These are phyloP conservation scores for Diatrype stigma DNA, from an alignment of 2,329 filamentous ascomycete species.

Conservation along the genomic window DNA sequence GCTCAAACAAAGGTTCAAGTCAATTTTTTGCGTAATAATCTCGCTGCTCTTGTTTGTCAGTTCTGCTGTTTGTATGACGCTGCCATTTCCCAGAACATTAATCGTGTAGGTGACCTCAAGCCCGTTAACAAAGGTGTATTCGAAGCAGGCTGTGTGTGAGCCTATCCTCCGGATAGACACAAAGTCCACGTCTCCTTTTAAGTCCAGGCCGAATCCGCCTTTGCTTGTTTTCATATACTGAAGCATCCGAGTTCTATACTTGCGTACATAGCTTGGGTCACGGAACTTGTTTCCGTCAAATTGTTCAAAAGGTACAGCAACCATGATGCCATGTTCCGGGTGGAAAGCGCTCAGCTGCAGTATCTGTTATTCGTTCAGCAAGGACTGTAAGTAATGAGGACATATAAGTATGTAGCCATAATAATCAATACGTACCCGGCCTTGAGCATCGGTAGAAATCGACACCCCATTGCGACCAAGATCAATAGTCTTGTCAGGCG, in stretches of 20 bases:
- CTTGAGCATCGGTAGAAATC: too few species aligned
- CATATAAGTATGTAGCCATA: too few species aligned
- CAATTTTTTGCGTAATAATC: not conserved
- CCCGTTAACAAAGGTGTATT: not conserved
- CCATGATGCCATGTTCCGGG: constrained; percentile 12
- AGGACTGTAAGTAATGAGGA: too few species aligned
- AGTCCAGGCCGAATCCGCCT: constrained; percentile 1
- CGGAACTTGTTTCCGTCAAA: constrained; percentile 10
- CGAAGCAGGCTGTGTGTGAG: not conserved
- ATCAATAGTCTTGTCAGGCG: too few species aligned
- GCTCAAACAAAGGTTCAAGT: constrained; percentile 6
- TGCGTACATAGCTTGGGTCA: constrained; percentile 9
- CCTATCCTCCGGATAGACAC: not conserved
- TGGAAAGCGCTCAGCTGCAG: constrained; percentile 7
- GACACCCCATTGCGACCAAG: too few species aligned
- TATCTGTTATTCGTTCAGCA: constrained; percentile 2
- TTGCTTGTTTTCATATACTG: constrained; percentile 1
- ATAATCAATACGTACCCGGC: too few species aligned
- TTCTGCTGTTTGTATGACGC: constrained; percentile 7
- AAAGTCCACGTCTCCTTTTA: not conserved
- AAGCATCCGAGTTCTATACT: constrained; percentile 12
- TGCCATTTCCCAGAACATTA: constrained; percentile 6
- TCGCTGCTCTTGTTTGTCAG: constrained; percentile 4
- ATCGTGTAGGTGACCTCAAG: not conserved
- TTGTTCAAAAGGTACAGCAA: constrained; percentile 14